Evolutionary conservation across 805 yeast genomes (phyloP), one percentile per base, ranked within the genome.

Genomic region (Martiniozyma abietophila): DNA sequence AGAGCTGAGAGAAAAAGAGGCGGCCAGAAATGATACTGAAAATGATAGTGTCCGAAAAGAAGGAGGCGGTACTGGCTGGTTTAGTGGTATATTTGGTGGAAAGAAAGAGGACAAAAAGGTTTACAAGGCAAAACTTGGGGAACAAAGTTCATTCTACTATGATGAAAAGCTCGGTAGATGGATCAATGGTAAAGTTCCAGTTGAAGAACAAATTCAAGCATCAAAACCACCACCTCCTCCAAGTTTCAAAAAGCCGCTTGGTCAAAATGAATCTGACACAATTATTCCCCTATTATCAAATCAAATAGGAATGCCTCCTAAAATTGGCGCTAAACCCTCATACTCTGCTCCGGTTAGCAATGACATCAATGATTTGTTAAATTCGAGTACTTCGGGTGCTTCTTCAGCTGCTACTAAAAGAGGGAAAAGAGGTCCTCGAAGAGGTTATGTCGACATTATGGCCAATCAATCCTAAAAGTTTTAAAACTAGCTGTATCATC

Each of bases 141-240:
- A 80, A 38, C 69, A 75, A 39, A 80, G 67, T 50, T 63, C 71
- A 12, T 80, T 92, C 51, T 70, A 73, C 49, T 92, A 75, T 54
- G 95, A 88, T 59, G 89, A 83, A 47, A 74, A 80, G 39, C 68
- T 80, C 50, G 77, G 80, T 53, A 71, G 95, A 49, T 92, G 96
- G 96, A 74, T 92, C 34, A 78, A 84, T 50, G 73, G 71, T 36
- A 71, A 74, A 42, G 74, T 72, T 4, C 71, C 77, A 18, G 64
- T 70, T 32, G 92, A 74, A 50, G 88, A 80, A 31, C 76, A 76
- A 47, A 58, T 66, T 33, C 64, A 61, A 31, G 58, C 64, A 5
- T 56, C 72, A 1, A 67, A 73, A 4, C 75, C 79, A 2, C 79
- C 89, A 3, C 89, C 95, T 4, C 92, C 94, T 4, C 76, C 77